Conservation (phyloP, 2,329 filamentous ascomycete genomes). For the Microdochium trichocladiopsis region DNA sequence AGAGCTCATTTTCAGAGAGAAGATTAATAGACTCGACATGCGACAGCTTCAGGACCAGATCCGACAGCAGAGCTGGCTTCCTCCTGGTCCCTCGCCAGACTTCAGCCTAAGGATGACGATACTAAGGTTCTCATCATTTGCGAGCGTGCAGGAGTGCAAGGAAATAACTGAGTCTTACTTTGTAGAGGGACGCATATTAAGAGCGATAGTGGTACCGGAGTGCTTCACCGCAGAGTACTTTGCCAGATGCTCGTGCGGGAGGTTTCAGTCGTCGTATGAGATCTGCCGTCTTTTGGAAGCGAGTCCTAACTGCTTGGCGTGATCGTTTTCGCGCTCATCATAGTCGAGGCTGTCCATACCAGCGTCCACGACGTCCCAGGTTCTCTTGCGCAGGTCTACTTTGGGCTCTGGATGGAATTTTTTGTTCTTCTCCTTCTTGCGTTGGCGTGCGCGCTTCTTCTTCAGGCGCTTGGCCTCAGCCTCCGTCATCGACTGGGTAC, state of each 20-base stretch:
- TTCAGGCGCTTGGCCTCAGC: slow-evolving; percentile 21
- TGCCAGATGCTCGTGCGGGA: not conserved
- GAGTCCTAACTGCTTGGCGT: slow-evolving; percentile 12
- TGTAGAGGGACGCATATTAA: slow-evolving; percentile 1
- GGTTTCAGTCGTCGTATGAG: slow-evolving; percentile 36
- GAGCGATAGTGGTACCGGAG: too few relatives aligned
- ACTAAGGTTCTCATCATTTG: slow-evolving; percentile 76
- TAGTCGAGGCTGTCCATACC: slow-evolving; percentile 56
- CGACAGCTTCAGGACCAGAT: slow-evolving; percentile 16
- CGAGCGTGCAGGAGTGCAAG: slow-evolving; percentile 4
- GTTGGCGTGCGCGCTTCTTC: slow-evolving; percentile 21
- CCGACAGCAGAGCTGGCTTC: slow-evolving; percentile 20
- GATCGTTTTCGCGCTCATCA: slow-evolving; percentile 32
- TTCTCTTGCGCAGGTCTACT: slow-evolving; percentile 57
- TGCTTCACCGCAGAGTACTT: too few relatives aligned
- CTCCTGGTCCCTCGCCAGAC: slow-evolving; percentile 25
- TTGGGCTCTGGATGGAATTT: slow-evolving; percentile 38
- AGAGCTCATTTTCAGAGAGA: slow-evolving; percentile 38
- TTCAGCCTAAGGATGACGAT: slow-evolving; percentile 98
- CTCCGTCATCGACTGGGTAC: slow-evolving; percentile 13
- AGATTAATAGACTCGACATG: slow-evolving; percentile 44
- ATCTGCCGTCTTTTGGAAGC: slow-evolving; percentile 34
- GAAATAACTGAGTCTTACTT: slow-evolving; percentile 14
- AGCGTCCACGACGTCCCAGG: slow-evolving; percentile 58
- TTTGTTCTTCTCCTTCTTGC: slow-evolving; percentile 27